Evolutionary conservation across 1,284 basidiomycete genomes (phyloP).

Genomic region (Anthracocystis setariae): DNA sequence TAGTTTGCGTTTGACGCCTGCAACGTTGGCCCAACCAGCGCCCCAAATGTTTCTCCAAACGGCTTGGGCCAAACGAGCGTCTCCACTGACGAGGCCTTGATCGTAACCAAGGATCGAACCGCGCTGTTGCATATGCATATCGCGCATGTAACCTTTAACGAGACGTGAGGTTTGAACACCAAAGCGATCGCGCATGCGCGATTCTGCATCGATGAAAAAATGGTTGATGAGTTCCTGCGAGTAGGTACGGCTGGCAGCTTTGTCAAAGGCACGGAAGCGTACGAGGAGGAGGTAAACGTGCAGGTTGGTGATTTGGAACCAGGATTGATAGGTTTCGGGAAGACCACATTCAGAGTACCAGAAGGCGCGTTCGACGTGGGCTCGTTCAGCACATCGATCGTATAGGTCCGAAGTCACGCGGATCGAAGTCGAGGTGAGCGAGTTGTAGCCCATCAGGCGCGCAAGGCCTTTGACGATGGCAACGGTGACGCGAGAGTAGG

Average conservation of each 20-base stretch:
- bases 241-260: conserved; percentile 75
- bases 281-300: conserved; percentile 91
- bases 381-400: conserved; percentile 71
- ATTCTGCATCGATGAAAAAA: conserved; percentile 94
- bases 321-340: conserved; percentile 94
- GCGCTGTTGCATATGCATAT: conserved; percentile 88
- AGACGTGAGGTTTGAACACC: conserved; percentile 78
- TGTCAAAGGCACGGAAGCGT: conserved; percentile 84
- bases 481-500: conserved; percentile 55
- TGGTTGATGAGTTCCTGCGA: conserved; percentile 88
- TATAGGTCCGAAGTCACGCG: conserved; percentile 72
- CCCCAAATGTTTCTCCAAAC: conserved; percentile 90
- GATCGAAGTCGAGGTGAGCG: conserved; percentile 71
- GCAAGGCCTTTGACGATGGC: conserved; percentile 68
- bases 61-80: conserved; percentile 76
- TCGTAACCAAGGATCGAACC: conserved; percentile 85
- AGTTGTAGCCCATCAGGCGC: conserved; percentile 72
- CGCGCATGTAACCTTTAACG: conserved; percentile 88
- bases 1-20: conserved; percentile 68
- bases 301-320: conserved; percentile 94
- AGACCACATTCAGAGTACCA: conserved; percentile 77
- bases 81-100: conserved; percentile 73
- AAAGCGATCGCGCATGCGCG: conserved; percentile 82
- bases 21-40: conserved; percentile 69
- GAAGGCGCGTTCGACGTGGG: conserved; percentile 64